These are phyloP conservation scores for Clonostachys chloroleuca DNA, from an alignment of 2,329 filamentous ascomycete species.

Conservation along the genomic window DNA sequence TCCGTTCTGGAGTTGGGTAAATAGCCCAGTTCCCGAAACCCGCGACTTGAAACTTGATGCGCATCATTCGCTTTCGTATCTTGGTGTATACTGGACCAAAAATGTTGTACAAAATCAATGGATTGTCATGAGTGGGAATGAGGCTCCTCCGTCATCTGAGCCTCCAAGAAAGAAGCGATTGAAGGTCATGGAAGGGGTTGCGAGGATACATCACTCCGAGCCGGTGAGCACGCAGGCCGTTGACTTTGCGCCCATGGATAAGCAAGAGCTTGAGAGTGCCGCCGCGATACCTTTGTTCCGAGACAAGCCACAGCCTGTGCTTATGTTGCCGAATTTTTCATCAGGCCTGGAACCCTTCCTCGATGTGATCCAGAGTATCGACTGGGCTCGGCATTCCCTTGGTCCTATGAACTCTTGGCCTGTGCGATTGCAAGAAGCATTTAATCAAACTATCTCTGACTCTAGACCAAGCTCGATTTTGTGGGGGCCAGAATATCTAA, in stretches of 20 bases:
- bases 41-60: not conserved
- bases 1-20: conserved; percentile 34
- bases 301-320: conserved; percentile 21
- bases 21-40: conserved; percentile 7
- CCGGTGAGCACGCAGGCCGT: conserved; percentile 1
- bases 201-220: conserved; percentile 7
- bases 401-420: conserved; percentile 42
- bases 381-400: conserved; percentile 41
- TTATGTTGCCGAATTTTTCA: conserved; percentile 24
- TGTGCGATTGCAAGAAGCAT: conserved; percentile 37
- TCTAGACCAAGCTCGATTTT: conserved; percentile 53
- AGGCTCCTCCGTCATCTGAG: conserved; percentile 20
- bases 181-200: conserved; percentile 12
- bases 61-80: conserved; percentile 18
- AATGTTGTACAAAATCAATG: conserved; percentile 24
- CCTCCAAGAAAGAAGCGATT: conserved; percentile 22
- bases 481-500: conserved; percentile 58
- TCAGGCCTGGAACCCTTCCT: conserved; percentile 29
- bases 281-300: conserved; percentile 16
- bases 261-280: not conserved
- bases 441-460: conserved; percentile 36
- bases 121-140: conserved; percentile 32
- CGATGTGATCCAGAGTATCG: conserved; percentile 30
- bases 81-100: conserved; percentile 29
- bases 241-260: conserved; percentile 8